Percentiles rank a stretch among this genome's conserved stretches.
Evolutionary conservation across 2,329 filamentous ascomycete genomes (phyloP).

Genomic region (Macrophomina tecta): DNA sequence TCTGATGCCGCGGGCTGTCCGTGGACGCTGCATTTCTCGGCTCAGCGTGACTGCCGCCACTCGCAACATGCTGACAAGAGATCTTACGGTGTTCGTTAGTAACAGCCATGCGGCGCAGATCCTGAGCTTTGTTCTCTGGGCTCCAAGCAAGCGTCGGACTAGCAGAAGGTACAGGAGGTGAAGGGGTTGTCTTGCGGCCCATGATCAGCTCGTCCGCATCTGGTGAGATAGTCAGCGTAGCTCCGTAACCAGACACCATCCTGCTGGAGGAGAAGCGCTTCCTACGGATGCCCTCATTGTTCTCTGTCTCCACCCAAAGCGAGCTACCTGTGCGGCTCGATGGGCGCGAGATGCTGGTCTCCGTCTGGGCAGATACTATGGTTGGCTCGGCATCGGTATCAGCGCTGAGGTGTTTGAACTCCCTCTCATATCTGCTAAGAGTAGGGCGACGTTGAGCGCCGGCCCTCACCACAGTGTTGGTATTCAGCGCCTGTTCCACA

Average conservation of each 20-base stretch:
- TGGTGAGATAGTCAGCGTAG: constrained; percentile 19
- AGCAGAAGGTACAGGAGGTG: constrained; percentile 3
- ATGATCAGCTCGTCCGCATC: constrained; percentile 22
- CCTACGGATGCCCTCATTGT: constrained; percentile 7
- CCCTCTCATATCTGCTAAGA: constrained; percentile 3
- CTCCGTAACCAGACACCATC: constrained; percentile 8
- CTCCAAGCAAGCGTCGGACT: neutral
- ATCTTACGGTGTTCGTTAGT: constrained; percentile 24
- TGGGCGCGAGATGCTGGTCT: neutral
- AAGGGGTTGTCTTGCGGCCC: constrained; percentile 13
- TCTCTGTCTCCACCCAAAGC: constrained; percentile 18
- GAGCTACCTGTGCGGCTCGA: constrained; percentile 9
- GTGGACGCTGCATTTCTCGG: neutral
- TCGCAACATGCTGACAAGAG: constrained; percentile 2
- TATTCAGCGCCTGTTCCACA: neutral
- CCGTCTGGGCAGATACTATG: neutral
- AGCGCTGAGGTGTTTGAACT: constrained; percentile 16
- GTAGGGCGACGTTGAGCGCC: constrained; percentile 20
- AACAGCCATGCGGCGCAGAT: constrained; percentile 13
- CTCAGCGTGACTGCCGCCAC: neutral
- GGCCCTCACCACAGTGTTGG: constrained; percentile 21
- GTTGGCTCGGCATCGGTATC: constrained; percentile 4
- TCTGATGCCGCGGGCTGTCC: neutral
- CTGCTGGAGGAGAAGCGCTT: constrained; percentile 13
- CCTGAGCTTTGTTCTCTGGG: neutral